phyloP scores from a whole-genome alignment of 2,329 filamentous ascomycete genomes.

The Fusarium falciforme region DNA sequence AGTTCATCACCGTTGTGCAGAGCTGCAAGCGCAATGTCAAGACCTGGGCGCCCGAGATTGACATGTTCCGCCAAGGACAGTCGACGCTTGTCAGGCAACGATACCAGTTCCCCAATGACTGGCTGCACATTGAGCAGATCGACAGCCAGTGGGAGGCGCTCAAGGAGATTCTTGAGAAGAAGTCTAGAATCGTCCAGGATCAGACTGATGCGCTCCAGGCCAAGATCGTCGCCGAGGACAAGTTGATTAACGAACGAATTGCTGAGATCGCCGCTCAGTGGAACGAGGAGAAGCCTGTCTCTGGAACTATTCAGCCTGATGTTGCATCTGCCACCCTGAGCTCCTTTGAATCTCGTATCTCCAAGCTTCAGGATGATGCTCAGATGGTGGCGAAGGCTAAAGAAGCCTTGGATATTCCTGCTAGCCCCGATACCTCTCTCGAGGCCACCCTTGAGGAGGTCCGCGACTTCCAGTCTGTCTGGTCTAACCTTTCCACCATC shows the following conservation, averaged over 20 bases:
- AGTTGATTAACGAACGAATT: constrained; percentile 89
- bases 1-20: constrained; percentile 98
- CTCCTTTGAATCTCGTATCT: constrained; percentile 86
- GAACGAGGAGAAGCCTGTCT: constrained; percentile 97
- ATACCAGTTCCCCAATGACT: constrained; percentile 93
- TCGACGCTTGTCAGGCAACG: constrained; percentile 90
- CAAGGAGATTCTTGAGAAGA: constrained; percentile 90
- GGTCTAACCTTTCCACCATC: constrained; percentile 93
- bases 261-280: constrained; percentile 85
- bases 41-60: constrained; percentile 94
- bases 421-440: constrained; percentile 83
- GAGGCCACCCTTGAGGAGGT: constrained; percentile 93
- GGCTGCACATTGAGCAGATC: constrained; percentile 96
- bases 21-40: constrained; percentile 95
- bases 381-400: constrained; percentile 97
- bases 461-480: constrained; percentile 98
- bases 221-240: constrained; percentile 95
- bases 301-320: constrained; percentile 90
- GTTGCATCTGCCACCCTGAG: constrained; percentile 85
- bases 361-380: constrained; percentile 85
- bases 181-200: constrained; percentile 94
- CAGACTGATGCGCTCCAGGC: constrained; percentile 94
- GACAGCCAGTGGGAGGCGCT: constrained; percentile 95
- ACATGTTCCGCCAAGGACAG: constrained; percentile 95
- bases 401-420: constrained; percentile 91